These are phyloP conservation scores for Cucurbita pepo DNA, from an alignment of 306 rosid species.

Conservation along the genomic window DNA sequence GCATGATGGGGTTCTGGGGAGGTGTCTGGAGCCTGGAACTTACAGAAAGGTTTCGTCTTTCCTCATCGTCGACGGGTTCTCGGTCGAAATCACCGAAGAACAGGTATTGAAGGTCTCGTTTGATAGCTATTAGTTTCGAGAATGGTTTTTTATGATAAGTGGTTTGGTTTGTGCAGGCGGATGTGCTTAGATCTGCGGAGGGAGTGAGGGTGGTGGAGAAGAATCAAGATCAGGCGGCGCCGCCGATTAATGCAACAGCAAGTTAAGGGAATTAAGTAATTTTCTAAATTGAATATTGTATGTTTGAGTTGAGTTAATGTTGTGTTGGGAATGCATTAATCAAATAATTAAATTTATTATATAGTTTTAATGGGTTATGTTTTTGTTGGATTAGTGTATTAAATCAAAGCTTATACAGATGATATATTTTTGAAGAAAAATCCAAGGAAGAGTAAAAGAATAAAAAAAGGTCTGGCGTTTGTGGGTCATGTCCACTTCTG, in stretches of 20 bases:
- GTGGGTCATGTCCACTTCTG: not conserved
- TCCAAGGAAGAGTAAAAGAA: too few relatives aligned
- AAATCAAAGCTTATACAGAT: too few relatives aligned
- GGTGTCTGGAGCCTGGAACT: conserved; percentile 42
- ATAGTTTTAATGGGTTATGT: not conserved
- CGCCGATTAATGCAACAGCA: not conserved
- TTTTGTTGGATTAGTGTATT: not conserved
- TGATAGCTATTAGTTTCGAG: not conserved
- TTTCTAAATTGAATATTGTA: not conserved
- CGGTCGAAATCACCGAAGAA: conserved; percentile 45
- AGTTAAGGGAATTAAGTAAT: not conserved
- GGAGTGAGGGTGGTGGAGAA: conserved; percentile 91
- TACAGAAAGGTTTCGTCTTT: conserved; percentile 57
- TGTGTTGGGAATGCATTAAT: not conserved
- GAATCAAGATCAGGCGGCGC: conserved; percentile 31
- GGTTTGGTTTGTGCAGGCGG: conserved; percentile 30
- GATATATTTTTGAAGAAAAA: too few relatives aligned
- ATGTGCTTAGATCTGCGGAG: conserved; percentile 64
- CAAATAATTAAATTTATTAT: not conserved
- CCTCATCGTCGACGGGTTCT: conserved; percentile 77
- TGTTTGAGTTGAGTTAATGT: not conserved
- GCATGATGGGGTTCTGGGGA: conserved; percentile 61
- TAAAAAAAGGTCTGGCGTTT: not conserved
- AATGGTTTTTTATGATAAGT: not conserved
- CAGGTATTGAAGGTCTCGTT: conserved; percentile 25